phyloP scores from a whole-genome alignment of 2,329 filamentous ascomycete species.

The Byssothecium circinans region DNA sequence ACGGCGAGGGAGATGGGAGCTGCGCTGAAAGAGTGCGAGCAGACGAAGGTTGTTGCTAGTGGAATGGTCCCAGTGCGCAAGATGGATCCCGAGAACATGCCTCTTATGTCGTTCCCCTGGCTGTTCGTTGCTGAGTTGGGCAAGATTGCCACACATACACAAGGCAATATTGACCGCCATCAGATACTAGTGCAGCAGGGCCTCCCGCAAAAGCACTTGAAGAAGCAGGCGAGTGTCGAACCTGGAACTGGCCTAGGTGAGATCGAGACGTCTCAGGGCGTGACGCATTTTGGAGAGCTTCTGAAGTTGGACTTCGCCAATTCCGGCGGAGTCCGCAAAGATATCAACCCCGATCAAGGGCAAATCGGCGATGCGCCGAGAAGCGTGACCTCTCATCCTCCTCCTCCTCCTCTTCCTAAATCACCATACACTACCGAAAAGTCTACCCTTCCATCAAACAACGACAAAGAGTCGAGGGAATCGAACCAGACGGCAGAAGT shows the following conservation, averaged over 20 bases:
- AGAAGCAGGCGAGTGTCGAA: constrained; percentile 12
- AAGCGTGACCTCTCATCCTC: too few relatives aligned
- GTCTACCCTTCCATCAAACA: too few relatives aligned
- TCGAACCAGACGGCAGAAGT: too few relatives aligned
- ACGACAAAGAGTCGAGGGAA: too few relatives aligned
- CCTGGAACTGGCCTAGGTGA: constrained; percentile 9
- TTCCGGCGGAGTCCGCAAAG: too few relatives aligned
- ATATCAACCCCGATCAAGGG: too few relatives aligned
- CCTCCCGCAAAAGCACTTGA: constrained; percentile 9
- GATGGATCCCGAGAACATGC: constrained; percentile 62
- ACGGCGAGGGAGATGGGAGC: constrained; percentile 70
- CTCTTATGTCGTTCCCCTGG: constrained; percentile 94
- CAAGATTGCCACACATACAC: constrained; percentile 28
- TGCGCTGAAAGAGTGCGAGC: constrained; percentile 56
- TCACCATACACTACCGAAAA: too few relatives aligned
- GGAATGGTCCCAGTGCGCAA: constrained; percentile 40
- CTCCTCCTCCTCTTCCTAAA: too few relatives aligned
- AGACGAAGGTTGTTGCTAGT: constrained; percentile 45
- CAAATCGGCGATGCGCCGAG: too few relatives aligned
- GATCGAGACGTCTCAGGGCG: constrained; percentile 37
- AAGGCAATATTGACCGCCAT: background rate
- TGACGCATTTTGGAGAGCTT: constrained; percentile 40
- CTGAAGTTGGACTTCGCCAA: constrained; percentile 33
- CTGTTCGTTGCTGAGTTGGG: constrained; percentile 75
- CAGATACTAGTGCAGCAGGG: constrained; percentile 1